phyloP scores from a whole-genome alignment of 495 filamentous ascomycete genomes.

The Aspergillus baeticus region DNA sequence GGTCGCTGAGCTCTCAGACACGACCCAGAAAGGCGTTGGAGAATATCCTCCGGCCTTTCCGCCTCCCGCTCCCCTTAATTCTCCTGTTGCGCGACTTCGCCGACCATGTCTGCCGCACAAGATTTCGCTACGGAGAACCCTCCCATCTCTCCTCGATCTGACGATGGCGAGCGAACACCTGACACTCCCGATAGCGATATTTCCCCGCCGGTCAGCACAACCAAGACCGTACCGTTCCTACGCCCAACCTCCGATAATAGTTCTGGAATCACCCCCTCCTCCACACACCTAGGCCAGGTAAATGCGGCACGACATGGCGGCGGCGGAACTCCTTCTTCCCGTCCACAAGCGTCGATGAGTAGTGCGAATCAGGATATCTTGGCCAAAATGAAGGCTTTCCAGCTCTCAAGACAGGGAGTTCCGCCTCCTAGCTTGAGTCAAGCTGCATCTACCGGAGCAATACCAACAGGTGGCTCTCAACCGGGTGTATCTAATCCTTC shows the following conservation, averaged over 20 bases:
- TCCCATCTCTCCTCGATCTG: conserved; percentile 13
- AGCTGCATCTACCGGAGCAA: conserved; percentile 32
- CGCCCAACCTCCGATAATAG: conserved; percentile 29
- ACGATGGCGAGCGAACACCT: conserved; percentile 21
- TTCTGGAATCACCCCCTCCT: conserved; percentile 65
- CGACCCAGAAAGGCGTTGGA: conserved; percentile 8
- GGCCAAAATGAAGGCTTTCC: conserved; percentile 77
- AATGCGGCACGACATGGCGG: conserved; percentile 68
- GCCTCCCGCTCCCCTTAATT: conserved; percentile 1
- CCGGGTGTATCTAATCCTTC: conserved; percentile 9
- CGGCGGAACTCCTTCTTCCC: conserved; percentile 42
- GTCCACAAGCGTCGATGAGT: conserved; percentile 53
- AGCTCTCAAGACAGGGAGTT: conserved; percentile 60
- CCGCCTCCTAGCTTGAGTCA: conserved; percentile 43
- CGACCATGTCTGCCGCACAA: conserved; percentile 21
- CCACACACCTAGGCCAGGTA: conserved; percentile 76
- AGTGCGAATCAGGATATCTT: conserved; percentile 71
- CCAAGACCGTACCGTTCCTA: conserved; percentile 24
- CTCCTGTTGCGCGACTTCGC: not conserved
- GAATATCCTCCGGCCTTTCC: conserved; percentile 5
- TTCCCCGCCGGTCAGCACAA: conserved; percentile 16
- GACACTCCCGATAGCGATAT: conserved; percentile 28
- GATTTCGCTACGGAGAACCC: conserved; percentile 17
- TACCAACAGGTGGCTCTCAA: conserved; percentile 30
- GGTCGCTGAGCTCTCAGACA: conserved; percentile 2